Evolutionary conservation across 2,329 filamentous ascomycete genomes (phyloP), one percentile per base, ranked within the genome.

Genomic region (Aspergillus japonicus): DNA sequence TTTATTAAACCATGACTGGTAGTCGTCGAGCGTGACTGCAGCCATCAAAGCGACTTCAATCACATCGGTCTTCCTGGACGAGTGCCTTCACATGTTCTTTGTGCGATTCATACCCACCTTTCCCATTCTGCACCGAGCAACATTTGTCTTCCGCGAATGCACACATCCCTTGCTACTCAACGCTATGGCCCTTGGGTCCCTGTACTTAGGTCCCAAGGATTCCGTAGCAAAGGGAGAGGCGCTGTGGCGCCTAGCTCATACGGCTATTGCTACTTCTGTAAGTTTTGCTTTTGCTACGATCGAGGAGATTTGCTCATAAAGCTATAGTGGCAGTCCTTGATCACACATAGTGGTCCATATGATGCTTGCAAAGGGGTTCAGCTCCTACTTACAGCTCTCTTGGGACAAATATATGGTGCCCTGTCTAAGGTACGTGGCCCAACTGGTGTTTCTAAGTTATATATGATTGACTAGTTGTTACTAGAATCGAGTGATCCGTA

Each of bases 81-180:
- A 78, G 62, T 80, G 78, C 62, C 64, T 81, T 16, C 78, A 81
- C 59, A 79, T 80, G 77, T 81, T 80, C 66, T 81, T 80, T 57
- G 72, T 72, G 14, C 73, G 77, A 16, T 80, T 81, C 59, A 79
- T 80, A 26, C 78, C 78, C 3, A 80, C 77, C 1, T 80, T 80
- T 56, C 78, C 78, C 5, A 69, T 80, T n/a, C 64, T 80, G 16
- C 77, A 80, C 65, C 70, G 75, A 59, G 72, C 77, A 33, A 80
- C 78, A 0, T 80, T 80, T 26, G 71, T 79, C 1, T 80, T 80
- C 56, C 70, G 75, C 48, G 77, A 80, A 60, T 79, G 76, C 62
- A 75, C 75, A 1, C 77, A 80, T 57, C 72, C 78, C 16, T 64
- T 80, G 14, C 65, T 80, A 1, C 65, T 80, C 0, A 80, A 80